Base-by-base conservation (phyloP, 345 rosid species). In the Gossypium australe region DNA sequence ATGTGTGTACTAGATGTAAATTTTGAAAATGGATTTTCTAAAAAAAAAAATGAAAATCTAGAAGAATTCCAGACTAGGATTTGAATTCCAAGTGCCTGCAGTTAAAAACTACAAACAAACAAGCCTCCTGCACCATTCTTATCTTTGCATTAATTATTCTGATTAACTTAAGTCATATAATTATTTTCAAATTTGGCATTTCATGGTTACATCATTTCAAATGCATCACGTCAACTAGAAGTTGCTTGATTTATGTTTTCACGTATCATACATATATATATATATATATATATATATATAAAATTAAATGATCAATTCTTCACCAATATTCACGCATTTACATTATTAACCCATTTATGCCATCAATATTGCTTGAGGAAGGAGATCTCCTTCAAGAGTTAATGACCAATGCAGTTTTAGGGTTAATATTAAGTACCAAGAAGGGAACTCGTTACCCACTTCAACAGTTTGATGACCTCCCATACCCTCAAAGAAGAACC, bases 401-500 rank as follows among this genome's bases (percentile, higher is more conserved):
- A 5, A 34, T 34, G 41, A 34, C 12, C 3, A 68, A 24, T 9
- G 9, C 9, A 14, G 9, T 11, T 67, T 67, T 67, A 34, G 13
- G 3, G 47, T 67, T 67, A 45, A 48, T 13, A 3, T 3, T 13
- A 3, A 10, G 38, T 45, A 5, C 71, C 71, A 67, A 67, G 2
- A 20, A 44, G 59, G 66, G 71, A 63, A 65, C 3, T 20, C 2
- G 9, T 25, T 65, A 57, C 82, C 70, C 60, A 24, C 16, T 71
- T 75, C 43, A 75, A 74, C 74, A 38, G 75, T 58, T 29, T 55
- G 72, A 57, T n/a, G 74, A 67, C 51, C 53, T 17, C n/a, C 13
- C 52, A 12, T 45, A 47, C 44, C 79, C 70, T 76, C 49, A 55
- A 20, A 73, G 63, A 53, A 20, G 22, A 56, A 61, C 64, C 72